Conservation (phyloP, 2,329 filamentous ascomycete genomes). For the Alternaria viburni region DNA sequence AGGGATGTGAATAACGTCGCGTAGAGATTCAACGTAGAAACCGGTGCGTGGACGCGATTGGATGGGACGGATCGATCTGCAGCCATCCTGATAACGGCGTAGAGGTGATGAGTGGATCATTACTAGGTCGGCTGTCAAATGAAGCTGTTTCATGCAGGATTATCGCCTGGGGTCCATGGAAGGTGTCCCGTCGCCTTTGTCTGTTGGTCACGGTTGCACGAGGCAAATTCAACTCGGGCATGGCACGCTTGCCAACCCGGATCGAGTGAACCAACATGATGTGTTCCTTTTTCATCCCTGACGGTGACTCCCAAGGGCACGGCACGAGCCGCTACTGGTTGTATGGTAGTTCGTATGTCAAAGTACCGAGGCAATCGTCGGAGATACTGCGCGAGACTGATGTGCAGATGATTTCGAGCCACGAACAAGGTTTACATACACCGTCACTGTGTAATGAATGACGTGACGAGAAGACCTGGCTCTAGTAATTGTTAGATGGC, state of each 20-base stretch:
- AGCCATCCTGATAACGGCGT: slow-evolving; percentile 18
- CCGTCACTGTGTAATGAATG: neutral
- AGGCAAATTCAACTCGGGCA: slow-evolving; percentile 23
- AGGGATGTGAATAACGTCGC: slow-evolving; percentile 35
- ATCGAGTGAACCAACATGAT: slow-evolving; percentile 20
- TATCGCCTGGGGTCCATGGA: slow-evolving; percentile 4
- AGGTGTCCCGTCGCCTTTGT: slow-evolving; percentile 1
- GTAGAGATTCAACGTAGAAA: slow-evolving; percentile 21
- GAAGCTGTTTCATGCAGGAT: slow-evolving; percentile 16
- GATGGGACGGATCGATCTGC: slow-evolving; percentile 24
- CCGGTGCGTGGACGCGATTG: slow-evolving; percentile 20
- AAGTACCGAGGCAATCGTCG: neutral
- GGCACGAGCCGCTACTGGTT: slow-evolving; percentile 30
- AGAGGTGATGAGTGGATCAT: slow-evolving; percentile 17
- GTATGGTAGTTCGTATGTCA: neutral
- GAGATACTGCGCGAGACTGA: neutral
- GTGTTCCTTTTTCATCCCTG: slow-evolving; percentile 16
- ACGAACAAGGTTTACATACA: neutral
- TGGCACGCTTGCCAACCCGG: slow-evolving; percentile 17
- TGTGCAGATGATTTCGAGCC: neutral
- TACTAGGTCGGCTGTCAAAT: slow-evolving; percentile 16
- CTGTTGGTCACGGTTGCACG: slow-evolving; percentile 8
- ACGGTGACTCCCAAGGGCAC: slow-evolving; percentile 14
- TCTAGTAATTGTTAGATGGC: neutral
- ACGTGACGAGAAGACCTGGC: neutral